phyloP scores from a whole-genome alignment of 345 rosid species.

The Lumnitzera littorea region DNA sequence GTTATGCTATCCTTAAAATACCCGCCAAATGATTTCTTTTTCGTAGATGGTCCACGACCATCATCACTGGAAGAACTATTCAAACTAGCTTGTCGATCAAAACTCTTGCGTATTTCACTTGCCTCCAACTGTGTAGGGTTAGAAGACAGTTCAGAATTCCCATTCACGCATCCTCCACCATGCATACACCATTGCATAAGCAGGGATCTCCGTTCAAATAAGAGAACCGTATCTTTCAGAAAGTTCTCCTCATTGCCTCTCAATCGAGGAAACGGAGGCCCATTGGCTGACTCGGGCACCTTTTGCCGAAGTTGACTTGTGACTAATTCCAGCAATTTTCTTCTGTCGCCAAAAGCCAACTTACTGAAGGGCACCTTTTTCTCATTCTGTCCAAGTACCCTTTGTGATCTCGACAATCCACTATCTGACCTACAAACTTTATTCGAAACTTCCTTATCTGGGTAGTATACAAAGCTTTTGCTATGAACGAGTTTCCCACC shows the following conservation, averaged over 20 bases:
- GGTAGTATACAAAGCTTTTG: conserved; percentile 30
- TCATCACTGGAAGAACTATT: conserved; percentile 24
- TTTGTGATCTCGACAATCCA: conserved; percentile 26
- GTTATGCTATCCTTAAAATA: conserved; percentile 45
- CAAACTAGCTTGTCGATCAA: conserved; percentile 24
- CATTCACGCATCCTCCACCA: conserved; percentile 33
- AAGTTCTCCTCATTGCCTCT: conserved; percentile 42
- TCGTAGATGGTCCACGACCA: conserved; percentile 20
- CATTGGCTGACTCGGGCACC: conserved; percentile 31
- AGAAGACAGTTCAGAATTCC: conserved; percentile 29
- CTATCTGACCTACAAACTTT: conserved; percentile 31
- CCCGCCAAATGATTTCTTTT: conserved; percentile 39
- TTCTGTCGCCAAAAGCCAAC: conserved; percentile 57
- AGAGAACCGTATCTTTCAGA: conserved; percentile 26
- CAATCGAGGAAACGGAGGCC: conserved; percentile 43
- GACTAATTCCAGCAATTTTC: conserved; percentile 62
- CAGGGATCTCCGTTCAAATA: conserved; percentile 50
- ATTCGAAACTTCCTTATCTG: conserved; percentile 24
- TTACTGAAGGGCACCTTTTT: conserved; percentile 43
- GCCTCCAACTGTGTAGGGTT: conserved; percentile 36
- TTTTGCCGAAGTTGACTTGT: conserved; percentile 36
- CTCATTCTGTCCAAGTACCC: conserved; percentile 23
- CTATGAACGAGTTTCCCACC: conserved; percentile 21
- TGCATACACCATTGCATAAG: conserved; percentile 41
- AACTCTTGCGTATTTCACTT: conserved; percentile 32